phyloP scores from a whole-genome alignment of 805 yeast genomes.

The Saccharomycopsis capsularis region DNA sequence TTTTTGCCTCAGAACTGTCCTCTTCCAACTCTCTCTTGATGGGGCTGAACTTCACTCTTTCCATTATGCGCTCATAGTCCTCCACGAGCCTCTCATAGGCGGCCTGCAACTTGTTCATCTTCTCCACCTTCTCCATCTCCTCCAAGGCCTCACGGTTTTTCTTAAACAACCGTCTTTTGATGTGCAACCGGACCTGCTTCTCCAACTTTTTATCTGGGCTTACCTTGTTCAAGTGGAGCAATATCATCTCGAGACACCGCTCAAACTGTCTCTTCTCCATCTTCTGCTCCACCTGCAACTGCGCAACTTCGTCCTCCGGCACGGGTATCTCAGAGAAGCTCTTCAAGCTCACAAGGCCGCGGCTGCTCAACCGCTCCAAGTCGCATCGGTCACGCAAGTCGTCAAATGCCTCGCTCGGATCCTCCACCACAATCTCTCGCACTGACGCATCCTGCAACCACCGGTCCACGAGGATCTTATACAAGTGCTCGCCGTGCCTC shows the following conservation, averaged over 20 bases:
- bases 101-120: constrained; percentile 63
- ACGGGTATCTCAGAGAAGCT: constrained; percentile 23
- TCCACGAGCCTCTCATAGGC: constrained; percentile 64
- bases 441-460: constrained; percentile 52
- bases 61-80: constrained; percentile 60
- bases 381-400: constrained; percentile 84
- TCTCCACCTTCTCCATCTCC: constrained; percentile 57
- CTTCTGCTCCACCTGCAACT: constrained; percentile 39
- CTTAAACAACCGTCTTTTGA: constrained; percentile 68
- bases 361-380: constrained; percentile 40
- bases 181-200: constrained; percentile 45
- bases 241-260: constrained; percentile 69
- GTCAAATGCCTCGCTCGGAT: constrained; percentile 89
- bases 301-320: constrained; percentile 33
- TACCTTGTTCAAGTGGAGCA: constrained; percentile 34
- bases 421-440: constrained; percentile 80
- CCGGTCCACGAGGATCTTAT: constrained; percentile 43
- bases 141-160: constrained; percentile 75
- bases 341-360: constrained; percentile 25
- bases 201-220: constrained; percentile 26
- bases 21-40: neutral
- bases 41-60: constrained; percentile 22
- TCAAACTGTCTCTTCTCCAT: constrained; percentile 73
- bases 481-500: constrained; percentile 65
- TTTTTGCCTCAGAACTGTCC: neutral